These are phyloP conservation scores for Trichosporon sp. DNA, from an alignment of 1,284 basidiomycete genomes.

Conservation along the genomic window DNA sequence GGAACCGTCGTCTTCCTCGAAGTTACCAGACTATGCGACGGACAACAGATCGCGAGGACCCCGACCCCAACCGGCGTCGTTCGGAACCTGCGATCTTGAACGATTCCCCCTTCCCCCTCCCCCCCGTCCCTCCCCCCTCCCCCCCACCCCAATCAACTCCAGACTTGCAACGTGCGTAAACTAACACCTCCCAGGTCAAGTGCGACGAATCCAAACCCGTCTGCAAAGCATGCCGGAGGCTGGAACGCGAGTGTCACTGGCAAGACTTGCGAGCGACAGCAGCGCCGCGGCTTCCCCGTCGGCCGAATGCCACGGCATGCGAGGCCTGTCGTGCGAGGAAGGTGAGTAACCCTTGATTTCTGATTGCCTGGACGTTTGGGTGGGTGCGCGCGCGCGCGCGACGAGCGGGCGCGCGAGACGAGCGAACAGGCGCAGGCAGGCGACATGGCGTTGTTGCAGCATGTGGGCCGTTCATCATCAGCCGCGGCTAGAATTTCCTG, in stretches of 20 bases:
- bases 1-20: no score
- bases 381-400: no score
- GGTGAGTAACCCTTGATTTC: neutral
- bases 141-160: neutral
- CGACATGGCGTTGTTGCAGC: no score
- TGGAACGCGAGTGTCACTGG: conserved; percentile 2
- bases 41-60: no score
- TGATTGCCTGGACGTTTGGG: neutral
- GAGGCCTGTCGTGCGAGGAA: conserved; percentile 3
- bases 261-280: neutral
- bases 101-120: neutral
- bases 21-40: no score
- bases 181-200: conserved; percentile 5
- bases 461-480: no score
- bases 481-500: no score
- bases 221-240: conserved; percentile 7
- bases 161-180: neutral
- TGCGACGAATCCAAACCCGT: conserved; percentile 13
- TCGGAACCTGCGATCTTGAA: no score
- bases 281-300: conserved; percentile 1
- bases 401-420: no score
- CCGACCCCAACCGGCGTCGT: no score
- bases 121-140: neutral
- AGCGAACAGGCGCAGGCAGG: no score
- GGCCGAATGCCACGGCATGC: conserved; percentile 9